A percentile compares a stretch with the other conserved stretches of the same genome.
Evolutionary conservation across 139 green algal genomes (phyloP).

Genomic region (Mychonastes homosphaera): DNA sequence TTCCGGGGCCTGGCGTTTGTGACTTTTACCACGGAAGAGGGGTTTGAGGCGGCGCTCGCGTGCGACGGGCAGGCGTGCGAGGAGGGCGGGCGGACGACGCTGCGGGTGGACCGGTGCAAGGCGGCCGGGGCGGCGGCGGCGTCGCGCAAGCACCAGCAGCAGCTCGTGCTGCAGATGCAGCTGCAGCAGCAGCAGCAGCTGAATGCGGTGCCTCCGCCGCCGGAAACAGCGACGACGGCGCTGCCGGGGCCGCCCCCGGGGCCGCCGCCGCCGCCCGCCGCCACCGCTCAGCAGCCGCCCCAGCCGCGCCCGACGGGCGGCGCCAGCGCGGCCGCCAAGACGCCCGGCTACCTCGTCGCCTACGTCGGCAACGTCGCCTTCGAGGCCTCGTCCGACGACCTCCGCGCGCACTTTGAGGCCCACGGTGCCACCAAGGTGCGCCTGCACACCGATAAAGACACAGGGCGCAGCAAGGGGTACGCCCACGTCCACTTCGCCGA

Average conservation of each 20-base stretch:
- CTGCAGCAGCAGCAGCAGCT: conserved; percentile 1
- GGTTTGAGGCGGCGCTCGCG: conserved; percentile 54
- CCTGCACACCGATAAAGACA: conserved; percentile 71
- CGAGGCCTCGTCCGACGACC: conserved; percentile 36
- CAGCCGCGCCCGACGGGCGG: background rate
- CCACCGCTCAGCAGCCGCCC: conserved; percentile 4
- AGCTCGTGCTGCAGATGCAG: conserved; percentile 1
- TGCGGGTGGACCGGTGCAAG: conserved; percentile 43
- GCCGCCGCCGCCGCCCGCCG: background rate
- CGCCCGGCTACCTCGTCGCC: conserved; percentile 61
- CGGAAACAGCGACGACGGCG: background rate
- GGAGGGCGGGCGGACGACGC: background rate
- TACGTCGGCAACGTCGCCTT: conserved; percentile 76
- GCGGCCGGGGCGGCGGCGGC: conserved; percentile 3
- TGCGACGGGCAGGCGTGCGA: conserved; percentile 50
- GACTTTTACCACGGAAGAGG: conserved; percentile 72
- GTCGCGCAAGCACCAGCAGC: background rate
- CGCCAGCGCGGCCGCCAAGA: conserved; percentile 22
- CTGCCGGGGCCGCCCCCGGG: background rate
- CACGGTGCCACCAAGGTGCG: conserved; percentile 43
- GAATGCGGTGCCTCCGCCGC: background rate
- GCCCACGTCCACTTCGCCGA: conserved; percentile 79
- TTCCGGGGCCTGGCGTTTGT: conserved; percentile 90
- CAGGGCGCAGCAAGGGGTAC: conserved; percentile 64
- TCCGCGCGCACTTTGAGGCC: conserved; percentile 52